Percentiles rank a stretch among this genome's conserved stretches.
Evolutionary conservation across 495 filamentous ascomycete species (phyloP).

Genomic region (Podospora appendiculata): DNA sequence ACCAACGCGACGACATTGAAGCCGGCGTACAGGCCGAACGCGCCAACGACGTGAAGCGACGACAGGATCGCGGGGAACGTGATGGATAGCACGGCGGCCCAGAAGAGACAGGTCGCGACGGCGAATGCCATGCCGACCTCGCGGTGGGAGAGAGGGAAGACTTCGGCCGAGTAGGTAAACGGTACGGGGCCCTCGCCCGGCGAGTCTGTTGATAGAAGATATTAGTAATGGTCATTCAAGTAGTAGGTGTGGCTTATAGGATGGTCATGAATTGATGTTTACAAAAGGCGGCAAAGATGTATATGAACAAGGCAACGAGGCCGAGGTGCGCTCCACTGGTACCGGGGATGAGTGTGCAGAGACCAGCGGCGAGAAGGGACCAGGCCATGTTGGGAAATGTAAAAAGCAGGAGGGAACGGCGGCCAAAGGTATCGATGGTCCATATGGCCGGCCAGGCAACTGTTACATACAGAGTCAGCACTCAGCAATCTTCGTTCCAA

Average conservation of each 20-base stretch:
- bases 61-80: constrained; percentile 57
- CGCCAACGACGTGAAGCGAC: constrained; percentile 42
- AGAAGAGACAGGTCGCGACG: constrained; percentile 62
- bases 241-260: no score
- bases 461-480: no score
- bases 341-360: constrained; percentile 56
- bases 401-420: constrained; percentile 67
- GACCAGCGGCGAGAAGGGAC: constrained; percentile 65
- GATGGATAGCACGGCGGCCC: constrained; percentile 56
- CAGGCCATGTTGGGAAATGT: constrained; percentile 84
- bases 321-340: constrained; percentile 42
- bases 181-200: constrained; percentile 79
- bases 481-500: no score
- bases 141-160: constrained; percentile 66
- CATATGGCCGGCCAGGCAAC: constrained; percentile 72
- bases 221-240: no score
- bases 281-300: constrained; percentile 61
- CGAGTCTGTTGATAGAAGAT: constrained; percentile 8
- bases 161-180: constrained; percentile 74
- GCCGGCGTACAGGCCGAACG: constrained; percentile 54
- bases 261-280: background rate
- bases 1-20: constrained; percentile 56
- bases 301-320: constrained; percentile 63
- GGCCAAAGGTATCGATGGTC: constrained; percentile 81
- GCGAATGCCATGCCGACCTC: constrained; percentile 71